A percentile compares a stretch with the other conserved stretches of the same genome.
Evolutionary conservation across 352 stramenopile genomes (phyloP).

Genomic region (Elongisporangium undulatum): DNA sequence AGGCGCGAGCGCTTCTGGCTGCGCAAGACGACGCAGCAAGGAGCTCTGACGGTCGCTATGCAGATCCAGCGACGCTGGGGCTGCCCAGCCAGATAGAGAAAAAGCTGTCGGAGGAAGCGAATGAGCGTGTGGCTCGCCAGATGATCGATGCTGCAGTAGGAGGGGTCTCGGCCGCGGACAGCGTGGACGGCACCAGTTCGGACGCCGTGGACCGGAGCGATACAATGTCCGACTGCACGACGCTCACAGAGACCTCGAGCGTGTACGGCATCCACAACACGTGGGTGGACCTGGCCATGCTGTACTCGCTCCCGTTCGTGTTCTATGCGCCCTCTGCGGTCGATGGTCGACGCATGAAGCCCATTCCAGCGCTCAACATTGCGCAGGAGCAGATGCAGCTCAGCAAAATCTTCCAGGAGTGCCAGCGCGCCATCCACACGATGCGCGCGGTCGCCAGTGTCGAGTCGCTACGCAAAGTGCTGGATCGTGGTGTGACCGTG

Average conservation of each 20-base stretch:
- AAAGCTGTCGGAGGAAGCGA: slow-evolving; percentile 44
- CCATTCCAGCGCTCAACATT: slow-evolving; percentile 66
- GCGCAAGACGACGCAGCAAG: slow-evolving; percentile 5
- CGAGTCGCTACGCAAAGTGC: slow-evolving; percentile 65
- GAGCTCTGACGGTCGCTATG: slow-evolving; percentile 4
- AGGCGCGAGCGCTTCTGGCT: slow-evolving; percentile 29
- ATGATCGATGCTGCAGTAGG: slow-evolving; percentile 31
- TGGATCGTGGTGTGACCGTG: slow-evolving; percentile 72
- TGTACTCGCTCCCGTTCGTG: slow-evolving; percentile 75
- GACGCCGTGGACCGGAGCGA: slow-evolving; percentile 72
- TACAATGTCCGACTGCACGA: slow-evolving; percentile 73
- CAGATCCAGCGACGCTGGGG: neutral
- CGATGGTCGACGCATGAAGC: slow-evolving; percentile 34
- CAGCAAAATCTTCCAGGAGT: slow-evolving; percentile 73
- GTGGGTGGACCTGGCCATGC: slow-evolving; percentile 71
- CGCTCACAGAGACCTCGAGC: slow-evolving; percentile 60
- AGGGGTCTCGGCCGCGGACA: slow-evolving; percentile 11
- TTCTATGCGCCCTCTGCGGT: slow-evolving; percentile 19
- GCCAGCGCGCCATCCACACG: slow-evolving; percentile 68
- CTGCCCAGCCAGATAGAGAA: slow-evolving; percentile 14
- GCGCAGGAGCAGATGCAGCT: slow-evolving; percentile 58
- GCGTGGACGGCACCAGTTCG: neutral
- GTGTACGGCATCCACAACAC: slow-evolving; percentile 78
- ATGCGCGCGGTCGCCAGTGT: slow-evolving; percentile 69
- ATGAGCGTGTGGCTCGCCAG: slow-evolving; percentile 53